Base-by-base conservation (phyloP, 1,284 basidiomycete species). In the Ustilago hordei region DNA sequence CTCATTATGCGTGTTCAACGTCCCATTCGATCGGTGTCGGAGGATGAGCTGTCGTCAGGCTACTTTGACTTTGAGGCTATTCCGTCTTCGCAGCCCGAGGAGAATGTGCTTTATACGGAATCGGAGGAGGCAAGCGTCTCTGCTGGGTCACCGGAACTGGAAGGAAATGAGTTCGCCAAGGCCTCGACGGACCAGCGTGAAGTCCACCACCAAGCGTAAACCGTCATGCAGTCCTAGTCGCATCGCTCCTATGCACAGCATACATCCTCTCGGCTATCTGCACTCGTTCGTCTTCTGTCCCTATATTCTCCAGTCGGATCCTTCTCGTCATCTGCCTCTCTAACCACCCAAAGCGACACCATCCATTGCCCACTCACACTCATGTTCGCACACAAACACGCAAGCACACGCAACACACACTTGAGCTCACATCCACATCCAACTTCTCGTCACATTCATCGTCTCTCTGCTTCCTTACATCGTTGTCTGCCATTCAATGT, bases 1-100 rank as follows among this genome's bases (percentile, higher is more conserved):
- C 90, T 97, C 39, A 90, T 99, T 36, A 87, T 88, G 55, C 90
- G 91, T 31, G 91, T 98, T 19, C 89, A 89, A 69, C 77, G 83
- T 19, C 78, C 73, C 7, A 38, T 73, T 12, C 70, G 70, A 3
- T 53, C 64, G 4, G 50, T 61, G 50, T 64, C 64, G 35, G 70
- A 67, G 15, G 70, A 67, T 48, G 70, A 73, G 36, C 43, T 67
- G 34, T 67, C 70, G 15, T 54, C 61, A n/a, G 58, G 60, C 3
- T 70, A 38, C 58, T 64, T 65, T 59, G 61, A 60, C n/a, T 61
- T 71, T 19, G 74, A 76, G 28, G 69, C 67, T 17, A 63, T 76
- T 8, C 65, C 74, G 9, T 71, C 69, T 5, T 76, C 74, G 35
- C 74, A 76, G 43, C 69, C 65, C 1, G 74, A 76, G 62, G 74